Evolutionary conservation across 1,284 basidiomycete genomes (phyloP).

Genomic region (Microbotryum scabiosae): DNA sequence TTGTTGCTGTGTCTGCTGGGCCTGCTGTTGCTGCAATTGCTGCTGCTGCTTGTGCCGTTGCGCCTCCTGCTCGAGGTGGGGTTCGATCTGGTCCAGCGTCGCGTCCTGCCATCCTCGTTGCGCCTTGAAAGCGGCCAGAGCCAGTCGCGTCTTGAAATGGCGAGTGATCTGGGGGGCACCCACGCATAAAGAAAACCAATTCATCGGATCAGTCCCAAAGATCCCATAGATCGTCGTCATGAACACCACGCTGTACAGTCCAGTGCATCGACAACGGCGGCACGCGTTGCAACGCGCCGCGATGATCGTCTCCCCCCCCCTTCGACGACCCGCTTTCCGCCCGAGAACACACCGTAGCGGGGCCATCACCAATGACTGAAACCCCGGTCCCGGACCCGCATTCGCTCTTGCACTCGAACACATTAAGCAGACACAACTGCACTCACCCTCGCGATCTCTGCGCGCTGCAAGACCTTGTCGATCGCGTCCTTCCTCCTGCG

Average conservation of each 20-base stretch:
- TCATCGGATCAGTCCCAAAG: neutral
- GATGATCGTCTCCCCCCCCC: too few species aligned
- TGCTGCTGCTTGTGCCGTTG: conserved; percentile 4
- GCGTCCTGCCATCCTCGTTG: conserved; percentile 29
- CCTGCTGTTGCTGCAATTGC: neutral
- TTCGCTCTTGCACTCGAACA: neutral
- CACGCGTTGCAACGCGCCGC: neutral
- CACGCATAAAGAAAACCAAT: neutral
- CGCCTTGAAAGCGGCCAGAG: conserved; percentile 32
- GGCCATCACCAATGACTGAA: neutral
- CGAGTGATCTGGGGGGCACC: conserved; percentile 27
- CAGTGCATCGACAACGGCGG: neutral
- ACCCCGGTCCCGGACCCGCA: neutral
- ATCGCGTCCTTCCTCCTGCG: conserved; percentile 4
- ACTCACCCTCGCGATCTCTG: conserved; percentile 20
- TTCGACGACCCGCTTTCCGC: too few species aligned
- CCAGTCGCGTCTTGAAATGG: conserved; percentile 28
- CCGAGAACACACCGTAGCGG: neutral
- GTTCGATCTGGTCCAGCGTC: conserved; percentile 31
- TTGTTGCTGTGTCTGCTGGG: neutral
- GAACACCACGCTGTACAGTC: neutral
- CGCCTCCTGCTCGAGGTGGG: conserved; percentile 22
- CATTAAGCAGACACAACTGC: neutral
- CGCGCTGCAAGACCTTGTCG: conserved; percentile 24
- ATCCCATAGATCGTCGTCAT: neutral